A percentile compares a stretch with the other conserved stretches of the same genome.
These are phyloP conservation scores for Kuraishia hungarica DNA, from an alignment of 805 yeast genomes.

Conservation along the genomic window DNA sequence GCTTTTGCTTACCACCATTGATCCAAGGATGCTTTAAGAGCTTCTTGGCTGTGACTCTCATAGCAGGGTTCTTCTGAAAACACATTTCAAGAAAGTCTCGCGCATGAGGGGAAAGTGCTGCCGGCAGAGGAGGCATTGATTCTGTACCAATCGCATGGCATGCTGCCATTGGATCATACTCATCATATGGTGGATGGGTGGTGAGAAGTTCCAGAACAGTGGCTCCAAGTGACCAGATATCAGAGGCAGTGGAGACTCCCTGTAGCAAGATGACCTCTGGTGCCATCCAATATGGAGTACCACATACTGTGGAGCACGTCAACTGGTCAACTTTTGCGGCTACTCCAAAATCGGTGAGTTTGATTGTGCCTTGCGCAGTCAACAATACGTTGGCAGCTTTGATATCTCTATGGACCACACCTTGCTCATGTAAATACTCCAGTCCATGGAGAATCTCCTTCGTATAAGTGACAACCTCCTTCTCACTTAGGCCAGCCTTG, in stretches of 20 bases:
- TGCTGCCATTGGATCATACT: slow-evolving; percentile 68
- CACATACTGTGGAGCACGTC: slow-evolving; percentile 39
- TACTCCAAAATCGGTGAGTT: slow-evolving; percentile 87
- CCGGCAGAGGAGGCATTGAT: slow-evolving; percentile 63
- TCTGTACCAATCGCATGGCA: slow-evolving; percentile 78
- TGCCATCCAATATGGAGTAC: slow-evolving; percentile 99
- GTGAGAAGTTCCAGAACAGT: slow-evolving; percentile 82
- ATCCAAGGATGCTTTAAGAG: slow-evolving; percentile 62
- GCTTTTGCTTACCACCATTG: slow-evolving; percentile 46
- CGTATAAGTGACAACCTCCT: slow-evolving; percentile 38
- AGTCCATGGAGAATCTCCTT: slow-evolving; percentile 52
- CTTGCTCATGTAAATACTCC: slow-evolving; percentile 59
- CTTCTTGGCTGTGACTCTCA: slow-evolving; percentile 46
- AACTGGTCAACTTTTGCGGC: slow-evolving; percentile 37
- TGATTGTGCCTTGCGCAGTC: slow-evolving; percentile 64
- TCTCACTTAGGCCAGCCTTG: slow-evolving; percentile 49
- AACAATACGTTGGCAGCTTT: slow-evolving; percentile 86
- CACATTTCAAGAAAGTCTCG: slow-evolving; percentile 59
- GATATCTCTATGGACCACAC: slow-evolving; percentile 70
- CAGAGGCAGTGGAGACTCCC: slow-evolving; percentile 84
- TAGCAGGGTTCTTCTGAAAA: slow-evolving; percentile 59
- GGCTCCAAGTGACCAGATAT: slow-evolving; percentile 93
- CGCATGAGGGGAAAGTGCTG: slow-evolving; percentile 28
- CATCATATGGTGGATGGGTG: slow-evolving; percentile 81
- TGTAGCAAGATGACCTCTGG: slow-evolving; percentile 86